Conservation (phyloP, 306 rosid species). For the Cucumis hystrix region DNA sequence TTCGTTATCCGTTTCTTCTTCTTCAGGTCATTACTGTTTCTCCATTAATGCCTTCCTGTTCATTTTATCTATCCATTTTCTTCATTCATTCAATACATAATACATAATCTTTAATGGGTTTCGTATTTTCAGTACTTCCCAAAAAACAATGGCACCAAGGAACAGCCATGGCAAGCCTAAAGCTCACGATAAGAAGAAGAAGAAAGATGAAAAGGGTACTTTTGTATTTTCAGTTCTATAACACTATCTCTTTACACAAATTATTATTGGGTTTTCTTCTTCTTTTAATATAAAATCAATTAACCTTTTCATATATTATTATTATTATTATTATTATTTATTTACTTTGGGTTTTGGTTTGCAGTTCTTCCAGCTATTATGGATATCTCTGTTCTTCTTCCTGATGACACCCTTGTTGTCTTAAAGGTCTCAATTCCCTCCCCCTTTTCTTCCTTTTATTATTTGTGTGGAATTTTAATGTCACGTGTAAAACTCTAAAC, state of each 20-base stretch:
- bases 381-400: conserved; percentile 76
- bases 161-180: conserved; percentile 74
- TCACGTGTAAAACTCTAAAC: too few species aligned
- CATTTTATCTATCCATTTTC: too few species aligned
- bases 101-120: background rate
- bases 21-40: too few species aligned
- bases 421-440: conserved; percentile 42
- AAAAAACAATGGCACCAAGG: conserved; percentile 60
- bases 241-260: too few species aligned
- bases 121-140: background rate
- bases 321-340: background rate
- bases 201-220: conserved; percentile 81
- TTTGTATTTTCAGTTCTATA: background rate
- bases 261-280: too few species aligned
- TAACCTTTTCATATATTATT: too few species aligned
- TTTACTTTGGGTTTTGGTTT: background rate
- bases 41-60: too few species aligned
- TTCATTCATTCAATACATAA: background rate
- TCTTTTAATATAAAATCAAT: too few species aligned
- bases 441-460: background rate
- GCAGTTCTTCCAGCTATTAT: conserved; percentile 89
- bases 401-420: conserved; percentile 56
- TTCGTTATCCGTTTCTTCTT: conserved; percentile 27
- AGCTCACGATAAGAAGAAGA: conserved; percentile 63
- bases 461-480: background rate